Conservation (phyloP, 2,329 filamentous ascomycete genomes). For the Aspergillus ochraceoroseus region DNA sequence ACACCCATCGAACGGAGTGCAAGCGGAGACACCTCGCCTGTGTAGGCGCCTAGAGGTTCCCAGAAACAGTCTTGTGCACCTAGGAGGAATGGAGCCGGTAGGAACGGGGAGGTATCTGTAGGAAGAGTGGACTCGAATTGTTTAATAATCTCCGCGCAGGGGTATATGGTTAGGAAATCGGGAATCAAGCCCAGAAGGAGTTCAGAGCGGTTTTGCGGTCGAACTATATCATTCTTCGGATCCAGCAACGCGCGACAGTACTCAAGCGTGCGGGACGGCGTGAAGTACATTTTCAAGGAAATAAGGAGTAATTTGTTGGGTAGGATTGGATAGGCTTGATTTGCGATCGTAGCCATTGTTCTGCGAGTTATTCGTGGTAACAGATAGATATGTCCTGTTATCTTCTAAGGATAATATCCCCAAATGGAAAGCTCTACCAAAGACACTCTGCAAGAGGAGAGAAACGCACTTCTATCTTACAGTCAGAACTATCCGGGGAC, state of each 20-base stretch:
- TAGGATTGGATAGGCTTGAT: constrained; percentile 29
- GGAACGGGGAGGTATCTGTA: constrained; percentile 26
- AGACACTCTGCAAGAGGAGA: too few species aligned
- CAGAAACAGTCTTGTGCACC: constrained; percentile 73
- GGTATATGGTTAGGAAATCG: constrained; percentile 64
- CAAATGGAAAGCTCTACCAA: too few species aligned
- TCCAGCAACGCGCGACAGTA: constrained; percentile 52
- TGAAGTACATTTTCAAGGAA: constrained; percentile 40
- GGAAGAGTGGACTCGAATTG: constrained; percentile 26
- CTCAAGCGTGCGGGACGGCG: constrained; percentile 48
- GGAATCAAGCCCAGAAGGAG: constrained; percentile 73
- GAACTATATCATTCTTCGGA: constrained; percentile 44
- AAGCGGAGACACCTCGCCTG: constrained; percentile 68
- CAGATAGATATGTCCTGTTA: not conserved
- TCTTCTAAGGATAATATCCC: too few species aligned
- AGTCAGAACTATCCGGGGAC: too few species aligned
- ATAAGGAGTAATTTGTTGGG: constrained; percentile 39
- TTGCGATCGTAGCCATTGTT: constrained; percentile 6
- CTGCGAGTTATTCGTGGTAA: not conserved
- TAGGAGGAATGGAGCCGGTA: constrained; percentile 51
- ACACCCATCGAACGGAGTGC: constrained; percentile 65
- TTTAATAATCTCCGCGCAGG: constrained; percentile 40
- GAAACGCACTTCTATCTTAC: too few species aligned
- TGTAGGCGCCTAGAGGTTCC: constrained; percentile 67
- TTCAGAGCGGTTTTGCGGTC: constrained; percentile 44